Evolutionary conservation across 805 yeast species (phyloP), one percentile per base, ranked within the genome.

Genomic region (Zygotorulaspora danielsina): DNA sequence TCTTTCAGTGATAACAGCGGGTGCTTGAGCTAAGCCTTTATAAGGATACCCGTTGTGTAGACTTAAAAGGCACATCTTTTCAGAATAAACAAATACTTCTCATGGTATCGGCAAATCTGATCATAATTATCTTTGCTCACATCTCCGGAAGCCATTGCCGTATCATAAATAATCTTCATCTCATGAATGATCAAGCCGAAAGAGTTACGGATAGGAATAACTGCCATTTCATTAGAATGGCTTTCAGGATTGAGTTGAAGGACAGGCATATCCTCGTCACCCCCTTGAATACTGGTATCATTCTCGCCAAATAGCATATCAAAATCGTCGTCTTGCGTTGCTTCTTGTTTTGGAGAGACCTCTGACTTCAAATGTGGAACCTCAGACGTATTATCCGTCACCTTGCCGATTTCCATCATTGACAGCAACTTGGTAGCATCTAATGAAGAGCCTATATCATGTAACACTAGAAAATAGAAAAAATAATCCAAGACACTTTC

Each of bases 291-390:
- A 32, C 57, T 57, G 1, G 55, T 51, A 24, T 60, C 65, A 32
- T 50, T 54, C 36, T 61, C 66, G 11, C 66, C 66, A 38, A 61
- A 61, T 2, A 61, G 41, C 61, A 61, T 57, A 39, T 59, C 63
- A 34, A 61, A 55, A 44, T 61, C 66, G 39, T 61, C 64, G 41
- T 61, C 65, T 22, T 46, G 46, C 16, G 45, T n/a, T 4, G 41
- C 15, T 38, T 41, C 47, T 32, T 29, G 30, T 25, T 54, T 54
- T 3, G 45, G 33, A 5, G 27, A 38, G 4, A 30, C 22, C 27
- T 50, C 51, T 12, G 38, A 11, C 19, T 48, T 44, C 11, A 38
- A 21, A 20, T 44, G 50, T 8, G 29, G 15, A 16, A 48, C 39
- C 12, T 26, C 24, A 4, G 21, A 12, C 10, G 29, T 32, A 1